Evolutionary conservation across 352 stramenopile species (phyloP).

Genomic region (Phytophthora cajani): DNA sequence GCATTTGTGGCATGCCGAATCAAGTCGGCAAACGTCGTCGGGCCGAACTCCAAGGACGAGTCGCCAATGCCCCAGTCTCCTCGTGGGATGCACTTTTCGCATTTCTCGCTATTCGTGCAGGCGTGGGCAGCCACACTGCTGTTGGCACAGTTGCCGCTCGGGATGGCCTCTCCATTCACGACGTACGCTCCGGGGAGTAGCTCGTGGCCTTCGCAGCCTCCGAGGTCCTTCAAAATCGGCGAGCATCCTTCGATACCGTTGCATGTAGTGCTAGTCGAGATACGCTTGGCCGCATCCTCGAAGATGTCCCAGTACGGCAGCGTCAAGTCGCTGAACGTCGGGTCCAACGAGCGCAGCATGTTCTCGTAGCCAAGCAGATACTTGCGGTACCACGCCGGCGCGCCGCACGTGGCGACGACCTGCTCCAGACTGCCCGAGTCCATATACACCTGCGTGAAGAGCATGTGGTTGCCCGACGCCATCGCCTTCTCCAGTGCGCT

Average conservation of each 20-base stretch:
- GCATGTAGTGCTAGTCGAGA: constrained; percentile 48
- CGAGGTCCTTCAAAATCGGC: constrained; percentile 59
- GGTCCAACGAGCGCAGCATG: constrained; percentile 66
- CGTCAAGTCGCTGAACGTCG: constrained; percentile 52
- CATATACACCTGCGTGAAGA: constrained; percentile 70
- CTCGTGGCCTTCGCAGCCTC: constrained; percentile 53
- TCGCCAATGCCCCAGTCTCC: constrained; percentile 70
- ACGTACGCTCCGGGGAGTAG: constrained; percentile 34
- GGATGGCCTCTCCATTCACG: constrained; percentile 35
- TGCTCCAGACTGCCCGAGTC: constrained; percentile 39
- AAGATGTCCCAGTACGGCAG: constrained; percentile 77
- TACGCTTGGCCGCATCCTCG: constrained; percentile 58
- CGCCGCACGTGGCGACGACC: constrained; percentile 57
- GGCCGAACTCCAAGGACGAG: constrained; percentile 71
- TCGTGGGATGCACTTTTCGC: constrained; percentile 67
- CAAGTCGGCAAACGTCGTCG: constrained; percentile 68
- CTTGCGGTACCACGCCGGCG: constrained; percentile 71
- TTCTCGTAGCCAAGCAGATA: constrained; percentile 73
- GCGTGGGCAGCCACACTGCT: constrained; percentile 50
- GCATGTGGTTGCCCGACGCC: constrained; percentile 52
- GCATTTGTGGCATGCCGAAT: constrained; percentile 45
- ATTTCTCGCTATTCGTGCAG: constrained; percentile 47
- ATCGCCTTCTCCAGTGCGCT: constrained; percentile 61
- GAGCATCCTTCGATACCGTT: constrained; percentile 52
- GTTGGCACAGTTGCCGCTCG: constrained; percentile 65